Base-by-base conservation (phyloP, 139 green algal genomes). In the Mesostigma viride region DNA sequence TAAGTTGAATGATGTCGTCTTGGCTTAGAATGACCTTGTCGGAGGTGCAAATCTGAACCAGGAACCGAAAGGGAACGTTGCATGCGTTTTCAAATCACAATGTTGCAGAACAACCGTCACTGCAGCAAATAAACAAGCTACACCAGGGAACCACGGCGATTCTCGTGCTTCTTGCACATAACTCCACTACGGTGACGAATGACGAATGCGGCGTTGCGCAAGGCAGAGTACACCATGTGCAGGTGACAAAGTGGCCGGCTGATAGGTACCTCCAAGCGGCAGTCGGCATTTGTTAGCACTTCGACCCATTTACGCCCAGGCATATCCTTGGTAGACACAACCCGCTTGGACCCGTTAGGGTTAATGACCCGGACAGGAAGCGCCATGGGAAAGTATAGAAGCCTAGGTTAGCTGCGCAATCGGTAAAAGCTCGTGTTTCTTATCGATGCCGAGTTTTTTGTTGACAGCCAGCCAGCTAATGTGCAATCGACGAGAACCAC, bases 321-420 rank as follows among this genome's bases (percentile, higher is more conserved):
- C 60, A 98, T 84, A 8, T 85, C 68, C 74, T 98, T 98, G 3
- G 92, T 98, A 1, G 98, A 95, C 0, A 99, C 58, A 1, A 98
- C 93, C 0, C 92, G 81, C 64, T 90, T 86, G 22, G 35, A 69
- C 8, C 90, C 91, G 0, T 48, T 65, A 30, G 87, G 79, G 68
- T 96, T 96, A 76, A 92, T 80, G 8, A 97, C 90, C 92, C 79
- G 60, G 35, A 83, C 47, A 46, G 66, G 53, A 22, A 65, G 51
- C 30, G 2, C 32, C 17, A 28, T 62, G 53, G 40, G n/a, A n/a
- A n/a, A n/a, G n/a, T n/a, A n/a, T n/a, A n/a, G n/a, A n/a, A n/a
- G n/a, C n/a, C n/a, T n/a, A n/a, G n/a, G n/a, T n/a, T n/a, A n/a
- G n/a, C n/a, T n/a, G n/a, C n/a, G n/a, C n/a, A n/a, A n/a, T n/a